Evolutionary conservation across 78 protist genomes (phyloP).

Genomic region (Dictyostelium brefeldianum): DNA sequence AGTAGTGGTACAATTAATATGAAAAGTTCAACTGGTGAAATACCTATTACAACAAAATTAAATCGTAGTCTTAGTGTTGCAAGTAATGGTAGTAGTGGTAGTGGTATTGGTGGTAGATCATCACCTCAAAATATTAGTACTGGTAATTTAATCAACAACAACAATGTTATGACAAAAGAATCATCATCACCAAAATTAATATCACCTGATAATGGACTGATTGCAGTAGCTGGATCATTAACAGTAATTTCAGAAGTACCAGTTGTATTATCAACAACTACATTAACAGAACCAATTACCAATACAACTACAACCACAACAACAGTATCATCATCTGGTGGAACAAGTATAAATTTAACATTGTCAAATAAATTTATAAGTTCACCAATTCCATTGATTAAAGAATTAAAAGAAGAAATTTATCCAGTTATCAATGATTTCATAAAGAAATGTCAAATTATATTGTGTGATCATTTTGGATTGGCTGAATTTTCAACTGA

Average conservation of each 20-base stretch:
- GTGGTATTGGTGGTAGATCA: not conserved
- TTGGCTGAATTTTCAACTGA: constrained; percentile 7
- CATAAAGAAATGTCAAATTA: constrained; percentile 20
- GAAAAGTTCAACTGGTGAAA: no score
- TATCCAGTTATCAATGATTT: constrained; percentile 73
- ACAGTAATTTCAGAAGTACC: not conserved
- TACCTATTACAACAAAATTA: not conserved
- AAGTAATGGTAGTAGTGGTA: not conserved
- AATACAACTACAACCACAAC: not conserved
- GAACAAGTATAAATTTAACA: not conserved
- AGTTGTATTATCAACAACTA: not conserved
- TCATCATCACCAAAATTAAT: not conserved
- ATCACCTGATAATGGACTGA: not conserved
- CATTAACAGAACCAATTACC: not conserved
- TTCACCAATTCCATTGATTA: constrained; percentile 55
- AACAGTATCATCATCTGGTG: not conserved
- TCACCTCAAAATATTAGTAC: not conserved
- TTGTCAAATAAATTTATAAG: constrained; percentile 51
- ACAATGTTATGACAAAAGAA: not conserved
- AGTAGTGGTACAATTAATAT: not conserved
- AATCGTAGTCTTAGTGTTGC: not conserved
- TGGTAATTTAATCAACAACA: not conserved
- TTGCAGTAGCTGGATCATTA: not conserved
- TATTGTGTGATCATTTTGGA: constrained; percentile 61
- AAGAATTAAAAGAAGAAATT: constrained; percentile 50